These are phyloP conservation scores for Neurospora intermedia DNA, from an alignment of 495 filamentous ascomycete species.

Conservation along the genomic window DNA sequence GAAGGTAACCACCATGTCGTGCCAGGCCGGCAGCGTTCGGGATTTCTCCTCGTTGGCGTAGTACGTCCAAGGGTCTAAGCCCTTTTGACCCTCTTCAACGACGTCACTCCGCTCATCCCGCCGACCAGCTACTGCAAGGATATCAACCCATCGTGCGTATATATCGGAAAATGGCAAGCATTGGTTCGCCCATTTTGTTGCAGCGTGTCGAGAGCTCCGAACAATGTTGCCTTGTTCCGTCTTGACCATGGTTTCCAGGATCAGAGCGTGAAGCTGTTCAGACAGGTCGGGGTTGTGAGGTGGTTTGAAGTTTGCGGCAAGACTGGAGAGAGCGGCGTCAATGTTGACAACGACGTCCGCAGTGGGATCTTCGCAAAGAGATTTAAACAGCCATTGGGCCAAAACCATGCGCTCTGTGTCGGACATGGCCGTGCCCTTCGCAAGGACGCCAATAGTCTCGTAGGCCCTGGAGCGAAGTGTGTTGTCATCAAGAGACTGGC, in stretches of 20 bases:
- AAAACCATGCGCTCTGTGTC: conserved; percentile 43
- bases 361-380: conserved; percentile 69
- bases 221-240: conserved; percentile 41
- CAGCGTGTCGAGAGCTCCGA: conserved; percentile 65
- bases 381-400: conserved; percentile 69
- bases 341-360: conserved; percentile 72
- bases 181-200: conserved; percentile 84
- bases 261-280: conserved; percentile 35
- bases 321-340: conserved; percentile 74
- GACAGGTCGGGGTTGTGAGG: conserved; percentile 25
- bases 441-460: conserved; percentile 75
- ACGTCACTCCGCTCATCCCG: conserved; percentile 64
- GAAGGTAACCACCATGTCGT: conserved; percentile 31
- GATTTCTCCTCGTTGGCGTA: conserved; percentile 27
- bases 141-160: conserved; percentile 74
- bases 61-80: conserved; percentile 51
- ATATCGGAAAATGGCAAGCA: conserved; percentile 73
- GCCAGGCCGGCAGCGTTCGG: conserved; percentile 35
- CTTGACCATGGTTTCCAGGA: conserved; percentile 56
- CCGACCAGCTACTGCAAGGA: conserved; percentile 61
- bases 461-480: conserved; percentile 65
- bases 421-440: conserved; percentile 40
- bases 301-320: conserved; percentile 43
- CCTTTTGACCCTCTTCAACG: conserved; percentile 80
- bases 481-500: conserved; percentile 47